phyloP scores from a whole-genome alignment of 805 yeast genomes.

The Pichia deserticola region DNA sequence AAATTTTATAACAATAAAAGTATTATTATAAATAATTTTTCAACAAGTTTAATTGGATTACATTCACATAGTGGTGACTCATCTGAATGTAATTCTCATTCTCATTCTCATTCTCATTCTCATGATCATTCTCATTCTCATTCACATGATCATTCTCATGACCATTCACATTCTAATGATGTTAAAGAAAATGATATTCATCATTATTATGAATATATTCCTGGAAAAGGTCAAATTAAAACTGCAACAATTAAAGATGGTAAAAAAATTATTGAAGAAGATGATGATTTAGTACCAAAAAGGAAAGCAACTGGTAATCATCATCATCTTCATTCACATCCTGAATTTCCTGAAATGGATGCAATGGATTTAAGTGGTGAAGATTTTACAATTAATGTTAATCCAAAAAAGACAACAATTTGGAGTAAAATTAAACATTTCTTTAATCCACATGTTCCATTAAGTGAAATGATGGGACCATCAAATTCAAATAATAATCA shows the following conservation, averaged over 20 bases:
- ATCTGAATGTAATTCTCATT: neutral
- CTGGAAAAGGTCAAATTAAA: slow-evolving; percentile 4
- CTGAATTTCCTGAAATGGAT: slow-evolving; percentile 22
- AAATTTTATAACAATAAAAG: neutral
- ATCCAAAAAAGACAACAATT: slow-evolving; percentile 16
- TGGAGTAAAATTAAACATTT: slow-evolving; percentile 27
- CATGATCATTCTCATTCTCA: slow-evolving; percentile 3
- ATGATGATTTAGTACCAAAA: slow-evolving; percentile 2
- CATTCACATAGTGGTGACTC: neutral
- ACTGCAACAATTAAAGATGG: slow-evolving; percentile 10
- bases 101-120: slow-evolving; percentile 7
- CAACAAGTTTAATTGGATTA: neutral
- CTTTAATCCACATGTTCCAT: slow-evolving; percentile 30
- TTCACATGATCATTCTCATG: slow-evolving; percentile 1
- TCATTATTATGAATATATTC: slow-evolving; percentile 13
- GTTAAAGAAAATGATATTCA: slow-evolving; percentile 9
- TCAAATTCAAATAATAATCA: slow-evolving; percentile 8
- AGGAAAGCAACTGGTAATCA: slow-evolving; percentile 13
- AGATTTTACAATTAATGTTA: slow-evolving; percentile 20
- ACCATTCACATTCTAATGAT: slow-evolving; percentile 5
- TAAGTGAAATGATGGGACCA: slow-evolving; percentile 20
- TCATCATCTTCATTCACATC: slow-evolving; percentile 26
- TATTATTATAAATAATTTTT: too few species aligned
- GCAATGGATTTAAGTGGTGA: slow-evolving; percentile 24
- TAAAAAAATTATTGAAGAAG: neutral